Conservation (phyloP, 2,329 filamentous ascomycete species). For the Colletotrichum shisoi region DNA sequence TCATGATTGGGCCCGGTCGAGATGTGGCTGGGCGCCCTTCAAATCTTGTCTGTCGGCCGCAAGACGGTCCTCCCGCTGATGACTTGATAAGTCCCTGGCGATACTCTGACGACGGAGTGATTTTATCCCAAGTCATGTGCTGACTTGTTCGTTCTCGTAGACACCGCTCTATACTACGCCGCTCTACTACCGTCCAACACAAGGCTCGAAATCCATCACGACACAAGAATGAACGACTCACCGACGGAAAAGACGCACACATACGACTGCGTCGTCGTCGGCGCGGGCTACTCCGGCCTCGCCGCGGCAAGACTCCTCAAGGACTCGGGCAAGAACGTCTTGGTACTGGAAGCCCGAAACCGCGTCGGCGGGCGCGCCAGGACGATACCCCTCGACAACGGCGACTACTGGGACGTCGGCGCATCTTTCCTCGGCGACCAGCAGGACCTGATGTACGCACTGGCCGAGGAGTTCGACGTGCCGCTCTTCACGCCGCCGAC, state of each 20-base stretch:
- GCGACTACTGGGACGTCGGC: slow-evolving; percentile 41
- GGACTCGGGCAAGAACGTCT: slow-evolving; percentile 27
- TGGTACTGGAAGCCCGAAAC: slow-evolving; percentile 35
- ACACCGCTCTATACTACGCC: too few species aligned
- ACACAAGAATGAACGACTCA: slow-evolving; percentile 4
- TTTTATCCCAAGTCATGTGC: background rate
- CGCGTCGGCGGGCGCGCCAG: slow-evolving; percentile 38
- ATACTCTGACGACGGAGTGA: background rate
- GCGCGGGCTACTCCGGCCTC: slow-evolving; percentile 36
- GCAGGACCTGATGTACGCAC: slow-evolving; percentile 34
- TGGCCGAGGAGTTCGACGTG: slow-evolving; percentile 34
- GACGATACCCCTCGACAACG: slow-evolving; percentile 29
- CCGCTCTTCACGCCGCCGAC: slow-evolving; percentile 7
- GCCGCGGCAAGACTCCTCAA: slow-evolving; percentile 31
- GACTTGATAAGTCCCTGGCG: too few species aligned
- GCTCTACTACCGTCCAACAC: background rate
- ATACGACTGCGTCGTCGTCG: slow-evolving; percentile 38
- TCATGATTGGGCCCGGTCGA: slow-evolving; percentile 12
- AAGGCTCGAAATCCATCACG: too few species aligned
- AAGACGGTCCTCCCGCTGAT: too few species aligned
- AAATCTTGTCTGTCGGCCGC: background rate
- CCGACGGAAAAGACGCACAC: background rate
- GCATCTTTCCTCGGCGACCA: slow-evolving; percentile 41
- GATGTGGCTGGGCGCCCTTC: slow-evolving; percentile 18
- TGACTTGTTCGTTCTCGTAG: background rate